Evolutionary conservation across 1,284 basidiomycete species (phyloP), one percentile per base, ranked within the genome.

Genomic region (Trametes pubescens): DNA sequence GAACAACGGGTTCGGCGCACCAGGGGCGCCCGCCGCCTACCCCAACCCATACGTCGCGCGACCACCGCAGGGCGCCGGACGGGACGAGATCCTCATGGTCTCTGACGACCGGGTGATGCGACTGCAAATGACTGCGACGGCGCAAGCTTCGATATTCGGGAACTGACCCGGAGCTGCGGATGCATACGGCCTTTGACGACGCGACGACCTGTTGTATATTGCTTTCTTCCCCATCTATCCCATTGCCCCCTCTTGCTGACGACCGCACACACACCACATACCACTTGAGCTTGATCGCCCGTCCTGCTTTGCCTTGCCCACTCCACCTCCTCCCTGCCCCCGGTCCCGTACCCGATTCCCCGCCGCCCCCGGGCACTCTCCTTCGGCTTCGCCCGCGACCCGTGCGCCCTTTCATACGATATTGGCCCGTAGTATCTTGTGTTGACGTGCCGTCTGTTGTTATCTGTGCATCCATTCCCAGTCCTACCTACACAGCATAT

Each of bases 21-120:
- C 76, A 51, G 53, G 35, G 14, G 21, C 24, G 2, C 77, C 74
- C 54, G 69, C 73, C 51, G 77, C 73, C 52, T 81, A 82, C 68
- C 75, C 77, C 26, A 78, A 77, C 65, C 80, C 79, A 51, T 80
- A 82, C 66, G 73, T 82, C 64, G 76, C 78, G 26, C 84, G 83
- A 66, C 79, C 80, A 47, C 66, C 66, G 24, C 62, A 59, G 14
- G 65, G 71, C 35, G 80, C 83, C 10, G 86, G 85, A 14, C 84
- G 91, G 38, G 90, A 93, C 66, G 91, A 94, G 76, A 92, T 93
- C 71, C 76, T 93, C 63, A 86, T 93, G 76, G 90, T 91, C 34
- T 92, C 91, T 6, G 92, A 93, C 72, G 92, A 93, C 77, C 86
- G 89, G 34, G 87, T 93, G 61, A 81, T 93, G 76, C 84, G 88